Evolutionary conservation across 805 yeast genomes (phyloP).

Genomic region (Diddensiella santjacobensis): DNA sequence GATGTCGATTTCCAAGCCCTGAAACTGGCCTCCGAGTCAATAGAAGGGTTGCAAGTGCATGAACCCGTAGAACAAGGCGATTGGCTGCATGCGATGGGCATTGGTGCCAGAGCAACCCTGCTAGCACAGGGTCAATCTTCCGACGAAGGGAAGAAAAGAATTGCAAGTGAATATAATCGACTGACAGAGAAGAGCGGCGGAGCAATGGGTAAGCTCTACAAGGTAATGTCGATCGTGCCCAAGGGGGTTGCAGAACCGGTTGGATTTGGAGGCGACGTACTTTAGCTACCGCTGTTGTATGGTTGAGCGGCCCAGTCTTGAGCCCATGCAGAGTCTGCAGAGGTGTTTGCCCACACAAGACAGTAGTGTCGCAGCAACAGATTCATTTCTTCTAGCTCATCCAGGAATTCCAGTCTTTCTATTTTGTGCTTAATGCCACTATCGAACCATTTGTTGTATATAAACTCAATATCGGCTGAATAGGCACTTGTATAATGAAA

Average conservation of each 20-base stretch:
- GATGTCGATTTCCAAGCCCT: conserved; percentile 78
- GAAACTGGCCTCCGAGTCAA: conserved; percentile 33
- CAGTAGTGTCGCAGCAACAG: conserved; percentile 62
- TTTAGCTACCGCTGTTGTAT: background rate
- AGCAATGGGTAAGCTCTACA: conserved; percentile 75
- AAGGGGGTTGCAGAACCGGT: conserved; percentile 41
- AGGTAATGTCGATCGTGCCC: conserved; percentile 63
- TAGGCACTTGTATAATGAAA: conserved; percentile 27
- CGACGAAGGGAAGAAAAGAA: conserved; percentile 47
- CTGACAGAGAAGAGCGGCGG: conserved; percentile 56
- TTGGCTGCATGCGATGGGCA: conserved; percentile 72
- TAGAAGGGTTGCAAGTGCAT: conserved; percentile 32
- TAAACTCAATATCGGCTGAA: conserved; percentile 46
- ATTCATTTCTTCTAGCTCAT: conserved; percentile 69
- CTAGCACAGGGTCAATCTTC: conserved; percentile 43
- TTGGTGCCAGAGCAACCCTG: conserved; percentile 56
- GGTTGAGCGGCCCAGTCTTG: background rate
- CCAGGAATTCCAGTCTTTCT: conserved; percentile 57
- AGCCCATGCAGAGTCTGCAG: background rate
- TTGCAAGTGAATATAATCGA: conserved; percentile 56
- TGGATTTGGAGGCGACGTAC: conserved; percentile 48
- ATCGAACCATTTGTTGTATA: conserved; percentile 43
- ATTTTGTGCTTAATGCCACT: conserved; percentile 43
- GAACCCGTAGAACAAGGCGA: conserved; percentile 77
- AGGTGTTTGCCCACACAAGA: conserved; percentile 35